Conservation (phyloP, 768 basidiomycete genomes). For the Termitomyces sp. region DNA sequence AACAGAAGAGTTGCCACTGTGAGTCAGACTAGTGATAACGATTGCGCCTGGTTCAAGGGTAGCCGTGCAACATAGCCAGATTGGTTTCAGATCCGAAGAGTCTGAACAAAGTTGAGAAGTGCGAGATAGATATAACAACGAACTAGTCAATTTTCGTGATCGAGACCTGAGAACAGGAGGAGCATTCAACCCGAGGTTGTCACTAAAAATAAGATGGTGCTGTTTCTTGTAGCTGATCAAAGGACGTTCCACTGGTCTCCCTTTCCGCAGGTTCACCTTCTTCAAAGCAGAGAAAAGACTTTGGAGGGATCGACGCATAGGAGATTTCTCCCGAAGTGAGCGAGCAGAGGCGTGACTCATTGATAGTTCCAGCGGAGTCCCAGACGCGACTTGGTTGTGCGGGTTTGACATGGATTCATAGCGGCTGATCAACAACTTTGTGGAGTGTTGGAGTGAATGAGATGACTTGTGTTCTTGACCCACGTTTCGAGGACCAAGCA, state of each 20-base stretch:
- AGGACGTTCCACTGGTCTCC: slow-evolving; percentile 13
- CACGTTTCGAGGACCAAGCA: slow-evolving; percentile 17
- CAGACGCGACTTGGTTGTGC: slow-evolving; percentile 2
- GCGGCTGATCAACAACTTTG: slow-evolving; percentile 48
- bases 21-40: slow-evolving; percentile 42
- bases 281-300: slow-evolving; percentile 61
- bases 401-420: slow-evolving; percentile 41
- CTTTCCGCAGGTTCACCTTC: slow-evolving; percentile 31
- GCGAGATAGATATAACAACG: slow-evolving; percentile 46
- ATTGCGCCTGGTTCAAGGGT: slow-evolving; percentile 30
- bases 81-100: slow-evolving; percentile 24
- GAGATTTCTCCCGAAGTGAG: slow-evolving; percentile 41
- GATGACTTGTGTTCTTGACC: background rate
- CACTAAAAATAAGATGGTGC: slow-evolving; percentile 1
- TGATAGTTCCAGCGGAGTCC: slow-evolving; percentile 13
- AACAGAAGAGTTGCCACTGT: slow-evolving; percentile 26
- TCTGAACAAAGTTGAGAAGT: slow-evolving; percentile 11
- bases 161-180: slow-evolving; percentile 9
- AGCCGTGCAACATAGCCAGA: slow-evolving; percentile 47
- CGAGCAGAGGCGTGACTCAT: slow-evolving; percentile 13
- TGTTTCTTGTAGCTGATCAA: slow-evolving; percentile 17
- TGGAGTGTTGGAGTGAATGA: slow-evolving; percentile 26
- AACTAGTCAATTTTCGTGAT: slow-evolving; percentile 22
- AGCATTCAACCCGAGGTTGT: slow-evolving; percentile 3
- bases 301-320: slow-evolving; percentile 58